Evolutionary conservation across 1,284 basidiomycete genomes (phyloP).

Genomic region (Pseudozyma tsukubaensis): DNA sequence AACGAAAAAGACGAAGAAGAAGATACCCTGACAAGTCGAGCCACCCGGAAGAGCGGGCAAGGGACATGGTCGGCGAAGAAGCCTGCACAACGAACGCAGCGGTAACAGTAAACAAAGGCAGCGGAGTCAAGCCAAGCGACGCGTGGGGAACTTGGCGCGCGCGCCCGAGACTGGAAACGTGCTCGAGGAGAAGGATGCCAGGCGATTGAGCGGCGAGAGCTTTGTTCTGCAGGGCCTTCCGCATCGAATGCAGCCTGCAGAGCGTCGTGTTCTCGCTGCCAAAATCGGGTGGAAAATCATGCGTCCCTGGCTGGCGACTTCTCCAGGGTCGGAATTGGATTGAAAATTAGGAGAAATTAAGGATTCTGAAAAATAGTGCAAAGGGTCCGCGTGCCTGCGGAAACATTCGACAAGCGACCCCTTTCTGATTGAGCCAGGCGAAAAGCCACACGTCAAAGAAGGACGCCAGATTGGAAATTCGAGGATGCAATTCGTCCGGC

Average conservation of each 20-base stretch:
- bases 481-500: background rate
- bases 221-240: background rate
- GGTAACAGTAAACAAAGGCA: constrained; percentile 1
- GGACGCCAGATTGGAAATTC: background rate
- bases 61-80: no score
- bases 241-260: background rate
- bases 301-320: background rate
- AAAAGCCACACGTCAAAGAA: constrained; percentile 6
- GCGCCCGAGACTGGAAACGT: background rate
- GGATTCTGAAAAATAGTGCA: background rate
- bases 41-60: background rate
- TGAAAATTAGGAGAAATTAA: background rate
- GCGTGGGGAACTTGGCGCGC: background rate
- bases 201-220: background rate
- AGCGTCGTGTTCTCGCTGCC: background rate
- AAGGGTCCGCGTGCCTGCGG: background rate
- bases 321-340: background rate
- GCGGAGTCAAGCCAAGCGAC: background rate
- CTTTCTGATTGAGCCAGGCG: background rate
- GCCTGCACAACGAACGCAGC: background rate
- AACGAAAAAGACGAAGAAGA: no score
- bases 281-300: background rate
- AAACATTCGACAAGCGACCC: background rate
- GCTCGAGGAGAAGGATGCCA: background rate
- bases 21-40: no score